Conservation (phyloP, 768 basidiomycete genomes). For the Podaxis sp. region DNA sequence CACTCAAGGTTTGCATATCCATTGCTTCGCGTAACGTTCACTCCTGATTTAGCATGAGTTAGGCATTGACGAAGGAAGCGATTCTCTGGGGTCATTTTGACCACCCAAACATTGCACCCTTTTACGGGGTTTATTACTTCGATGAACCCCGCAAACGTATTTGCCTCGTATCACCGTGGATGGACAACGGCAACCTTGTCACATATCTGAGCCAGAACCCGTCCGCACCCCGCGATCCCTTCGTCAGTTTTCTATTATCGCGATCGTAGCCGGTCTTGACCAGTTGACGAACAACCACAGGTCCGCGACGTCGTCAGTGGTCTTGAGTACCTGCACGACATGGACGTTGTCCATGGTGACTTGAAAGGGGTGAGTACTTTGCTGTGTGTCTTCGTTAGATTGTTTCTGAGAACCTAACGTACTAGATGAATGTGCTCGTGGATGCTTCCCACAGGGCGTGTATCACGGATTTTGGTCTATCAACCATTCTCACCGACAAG, state of each 20-base stretch:
- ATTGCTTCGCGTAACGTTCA: background rate
- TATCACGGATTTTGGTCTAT: conserved; percentile 22
- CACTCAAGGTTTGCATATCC: background rate
- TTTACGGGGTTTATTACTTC: conserved; percentile 10
- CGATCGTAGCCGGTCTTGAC: no score
- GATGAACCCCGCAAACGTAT: conserved; percentile 1
- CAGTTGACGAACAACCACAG: background rate
- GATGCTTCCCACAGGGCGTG: conserved; percentile 1
- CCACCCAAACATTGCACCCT: conserved; percentile 10
- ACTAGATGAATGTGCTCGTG: background rate
- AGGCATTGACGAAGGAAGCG: conserved; percentile 19
- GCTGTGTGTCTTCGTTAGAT: background rate
- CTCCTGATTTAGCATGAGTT: background rate
- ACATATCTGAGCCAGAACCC: conserved; percentile 2
- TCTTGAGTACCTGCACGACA: conserved; percentile 17
- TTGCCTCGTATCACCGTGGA: background rate
- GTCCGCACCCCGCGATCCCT: background rate
- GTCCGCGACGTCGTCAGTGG: conserved; percentile 17
- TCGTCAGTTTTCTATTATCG: no score
- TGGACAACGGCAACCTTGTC: conserved; percentile 6
- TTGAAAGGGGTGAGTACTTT: conserved; percentile 20
- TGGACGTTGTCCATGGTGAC: conserved; percentile 20
- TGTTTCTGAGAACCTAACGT: background rate
- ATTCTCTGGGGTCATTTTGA: background rate
- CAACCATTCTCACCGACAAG: conserved; percentile 12